Base-by-base conservation (phyloP, 148 eudicot genomes). In the Fagopyrum tataricum region DNA sequence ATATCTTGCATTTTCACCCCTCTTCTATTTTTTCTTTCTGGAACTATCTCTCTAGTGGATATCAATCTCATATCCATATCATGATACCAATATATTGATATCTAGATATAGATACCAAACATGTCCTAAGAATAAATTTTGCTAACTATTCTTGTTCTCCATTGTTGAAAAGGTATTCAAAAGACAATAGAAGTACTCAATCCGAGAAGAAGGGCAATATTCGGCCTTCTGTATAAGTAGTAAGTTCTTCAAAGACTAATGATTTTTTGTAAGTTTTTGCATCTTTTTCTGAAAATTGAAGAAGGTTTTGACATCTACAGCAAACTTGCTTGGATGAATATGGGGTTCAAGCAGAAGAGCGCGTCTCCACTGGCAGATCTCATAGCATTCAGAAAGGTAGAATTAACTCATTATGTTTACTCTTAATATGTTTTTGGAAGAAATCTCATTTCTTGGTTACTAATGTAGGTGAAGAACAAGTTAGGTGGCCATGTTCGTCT, bases 321-420 rank as follows among this genome's bases (percentile, higher is more conserved):
- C 91, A 96, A 96, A 76, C 91, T 89, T 67, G 71, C 76, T 71
- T 92, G 97, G 97, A 85, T 92, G 96, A 92, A 92, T 62, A 71
- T 77, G 72, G 99, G 97, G 17, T 96, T 81, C 82, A 96, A 96
- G 67, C 91, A 96, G 26, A 92, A 86, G 78, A 61, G 87, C 72
- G 97, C 99, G 24, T 96, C 99, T 44, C 93, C 91, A 69, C 69
- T 96, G 82, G 94, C 95, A 8, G 99, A 92, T 84, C 76, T 89
- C 23, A 83, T 96, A 53, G 97, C 99, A 61, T 92, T 96, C 76
- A 82, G 95, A 78, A 96, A 92, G 99, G 99, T 92, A 21, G 4
- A 23, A 42, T 24, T 69, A 23, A 42, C 49, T 69, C 51, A 7
- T 59, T 18, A 14, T 7, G 4, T 39, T 31, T 24, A 24, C 17